These are phyloP conservation scores for Citrus glauca DNA, from an alignment of 345 rosid species.

Conservation along the genomic window DNA sequence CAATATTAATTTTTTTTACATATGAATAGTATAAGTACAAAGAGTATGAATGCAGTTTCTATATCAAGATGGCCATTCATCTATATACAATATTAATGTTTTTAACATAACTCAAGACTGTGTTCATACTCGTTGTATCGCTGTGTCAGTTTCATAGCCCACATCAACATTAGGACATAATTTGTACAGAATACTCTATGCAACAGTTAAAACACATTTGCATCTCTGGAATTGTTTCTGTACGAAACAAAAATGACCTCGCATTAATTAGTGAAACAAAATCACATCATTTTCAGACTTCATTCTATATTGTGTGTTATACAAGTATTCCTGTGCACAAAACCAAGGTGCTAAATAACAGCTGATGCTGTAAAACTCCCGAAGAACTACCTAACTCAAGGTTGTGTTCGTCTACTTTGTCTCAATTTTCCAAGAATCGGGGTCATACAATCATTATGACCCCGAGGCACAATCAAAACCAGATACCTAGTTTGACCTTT, in stretches of 20 bases:
- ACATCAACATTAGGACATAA: not conserved
- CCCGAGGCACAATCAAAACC: slow-evolving; percentile 4
- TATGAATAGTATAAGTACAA: no score
- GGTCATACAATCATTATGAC: slow-evolving; percentile 10
- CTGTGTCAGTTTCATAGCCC: no score
- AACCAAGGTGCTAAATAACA: slow-evolving; percentile 1
- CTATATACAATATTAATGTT: no score
- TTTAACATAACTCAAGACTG: no score
- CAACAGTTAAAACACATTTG: not conserved
- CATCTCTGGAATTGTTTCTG: not conserved
- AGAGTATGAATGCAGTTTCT: no score
- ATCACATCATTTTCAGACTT: not conserved
- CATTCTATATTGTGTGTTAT: not conserved
- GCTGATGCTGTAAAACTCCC: not conserved
- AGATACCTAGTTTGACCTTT: not conserved
- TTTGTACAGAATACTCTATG: not conserved
- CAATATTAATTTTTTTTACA: no score
- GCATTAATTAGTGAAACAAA: not conserved
- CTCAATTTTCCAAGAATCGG: not conserved
- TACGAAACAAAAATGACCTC: not conserved
- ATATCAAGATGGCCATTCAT: no score
- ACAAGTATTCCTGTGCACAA: slow-evolving; percentile 8
- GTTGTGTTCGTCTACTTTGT: not conserved
- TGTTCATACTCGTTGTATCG: no score
- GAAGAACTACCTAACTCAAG: slow-evolving; percentile 1